These are phyloP conservation scores for Blakeslea trispora DNA, from an alignment of 371 early-diverging fungal species.

Conservation along the genomic window DNA sequence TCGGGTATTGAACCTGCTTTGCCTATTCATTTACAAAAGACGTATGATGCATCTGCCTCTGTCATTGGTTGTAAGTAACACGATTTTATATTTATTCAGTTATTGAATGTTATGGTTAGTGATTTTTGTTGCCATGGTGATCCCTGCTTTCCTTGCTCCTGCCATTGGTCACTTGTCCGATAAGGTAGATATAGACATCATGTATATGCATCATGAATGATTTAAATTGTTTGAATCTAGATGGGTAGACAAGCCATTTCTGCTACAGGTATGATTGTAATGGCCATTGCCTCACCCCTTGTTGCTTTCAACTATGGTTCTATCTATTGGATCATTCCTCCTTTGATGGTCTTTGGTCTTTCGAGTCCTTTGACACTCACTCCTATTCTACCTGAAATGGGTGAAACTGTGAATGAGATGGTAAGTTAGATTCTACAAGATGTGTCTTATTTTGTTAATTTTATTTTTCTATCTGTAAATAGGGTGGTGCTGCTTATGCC, in stretches of 20 bases:
- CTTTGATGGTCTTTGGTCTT: conserved; percentile 58
- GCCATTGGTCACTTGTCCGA: conserved; percentile 64
- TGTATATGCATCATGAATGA: too few relatives aligned
- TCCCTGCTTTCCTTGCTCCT: conserved; percentile 65
- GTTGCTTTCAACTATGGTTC: conserved; percentile 44
- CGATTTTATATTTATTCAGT: not conserved
- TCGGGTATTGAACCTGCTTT: conserved; percentile 67
- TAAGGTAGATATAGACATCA: too few relatives aligned
- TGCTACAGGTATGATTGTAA: conserved; percentile 55
- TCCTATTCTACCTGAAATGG: conserved; percentile 61
- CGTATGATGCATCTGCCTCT: conserved; percentile 47
- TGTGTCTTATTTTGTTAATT: too few relatives aligned
- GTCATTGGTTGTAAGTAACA: conserved; percentile 50
- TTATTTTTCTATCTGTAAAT: not conserved
- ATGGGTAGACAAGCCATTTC: conserved; percentile 55
- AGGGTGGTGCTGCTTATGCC: conserved; percentile 56
- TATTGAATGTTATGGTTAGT: conserved; percentile 30
- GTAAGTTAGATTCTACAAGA: too few relatives aligned
- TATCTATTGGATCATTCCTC: conserved; percentile 49
- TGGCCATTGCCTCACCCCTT: conserved; percentile 52
- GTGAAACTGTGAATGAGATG: conserved; percentile 52
- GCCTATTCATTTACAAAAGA: conserved; percentile 56
- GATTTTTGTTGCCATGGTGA: conserved; percentile 62
- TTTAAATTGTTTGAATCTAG: too few relatives aligned
- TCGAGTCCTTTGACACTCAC: conserved; percentile 60